phyloP scores from a whole-genome alignment of 2,329 filamentous ascomycete genomes.

The Phoma herbarum region DNA sequence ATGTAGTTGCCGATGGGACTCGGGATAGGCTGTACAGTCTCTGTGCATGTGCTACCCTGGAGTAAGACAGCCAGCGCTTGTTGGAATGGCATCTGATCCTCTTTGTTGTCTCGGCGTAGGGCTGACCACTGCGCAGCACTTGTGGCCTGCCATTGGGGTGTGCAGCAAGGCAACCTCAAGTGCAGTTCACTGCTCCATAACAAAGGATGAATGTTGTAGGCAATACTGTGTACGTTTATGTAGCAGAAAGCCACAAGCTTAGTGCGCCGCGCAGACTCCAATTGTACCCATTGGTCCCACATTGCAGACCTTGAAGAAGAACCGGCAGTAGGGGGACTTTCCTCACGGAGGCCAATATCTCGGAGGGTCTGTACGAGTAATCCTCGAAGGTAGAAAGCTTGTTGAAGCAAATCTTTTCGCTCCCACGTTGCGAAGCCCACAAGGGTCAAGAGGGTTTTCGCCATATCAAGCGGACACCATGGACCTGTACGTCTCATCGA shows the following conservation, averaged over 20 bases:
- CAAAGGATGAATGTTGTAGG: conserved; percentile 44
- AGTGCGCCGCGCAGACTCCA: conserved; percentile 41
- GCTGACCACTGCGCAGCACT: conserved; percentile 40
- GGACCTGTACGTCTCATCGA: conserved; percentile 29
- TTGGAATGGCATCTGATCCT: conserved; percentile 41
- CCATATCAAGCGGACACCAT: conserved; percentile 41
- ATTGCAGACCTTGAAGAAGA: conserved; percentile 34
- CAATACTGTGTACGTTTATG: conserved; percentile 46
- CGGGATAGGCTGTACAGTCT: conserved; percentile 38
- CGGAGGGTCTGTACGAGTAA: conserved; percentile 41
- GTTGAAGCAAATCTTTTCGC: conserved; percentile 39
- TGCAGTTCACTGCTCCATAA: conserved; percentile 43
- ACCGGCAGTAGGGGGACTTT: conserved; percentile 11
- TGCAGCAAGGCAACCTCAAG: conserved; percentile 39
- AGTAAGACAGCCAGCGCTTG: conserved; percentile 40
- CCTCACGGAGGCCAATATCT: conserved; percentile 40
- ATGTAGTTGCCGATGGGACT: conserved; percentile 46
- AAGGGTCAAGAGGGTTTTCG: conserved; percentile 42
- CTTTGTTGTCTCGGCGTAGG: conserved; percentile 34
- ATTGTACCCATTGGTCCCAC: conserved; percentile 44
- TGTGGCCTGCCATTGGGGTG: conserved; percentile 37
- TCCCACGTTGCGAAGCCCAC: conserved; percentile 48
- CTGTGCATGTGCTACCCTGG: conserved; percentile 25
- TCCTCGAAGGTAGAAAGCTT: conserved; percentile 42
- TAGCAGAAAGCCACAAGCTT: conserved; percentile 46